phyloP scores from a whole-genome alignment of 768 basidiomycete species.

The Amylocystis lapponica region DNA sequence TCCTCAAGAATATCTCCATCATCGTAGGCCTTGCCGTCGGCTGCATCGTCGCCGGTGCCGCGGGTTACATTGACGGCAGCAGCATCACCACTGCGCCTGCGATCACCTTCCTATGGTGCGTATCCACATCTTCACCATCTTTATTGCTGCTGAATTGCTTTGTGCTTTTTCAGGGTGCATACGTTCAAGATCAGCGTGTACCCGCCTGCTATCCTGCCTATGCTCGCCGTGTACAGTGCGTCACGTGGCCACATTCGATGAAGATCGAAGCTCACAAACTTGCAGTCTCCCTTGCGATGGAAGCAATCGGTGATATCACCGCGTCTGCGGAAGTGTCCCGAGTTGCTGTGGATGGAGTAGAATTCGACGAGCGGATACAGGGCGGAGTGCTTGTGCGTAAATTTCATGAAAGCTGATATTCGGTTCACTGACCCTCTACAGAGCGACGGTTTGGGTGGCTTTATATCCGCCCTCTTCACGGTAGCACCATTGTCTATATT shows the following conservation, averaged over 20 bases:
- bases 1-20: constrained; percentile 75
- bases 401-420: not conserved
- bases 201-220: constrained; percentile 58
- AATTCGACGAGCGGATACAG: constrained; percentile 80
- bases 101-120: constrained; percentile 77
- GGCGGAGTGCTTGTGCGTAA: constrained; percentile 64
- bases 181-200: constrained; percentile 75
- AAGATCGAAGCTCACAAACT: not conserved
- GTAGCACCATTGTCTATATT: constrained; percentile 77
- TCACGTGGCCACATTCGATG: not conserved
- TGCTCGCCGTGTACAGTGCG: constrained; percentile 56
- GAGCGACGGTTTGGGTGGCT: constrained; percentile 79
- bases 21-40: constrained; percentile 73
- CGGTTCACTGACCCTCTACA: constrained; percentile 12
- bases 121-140: no score
- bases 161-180: constrained; percentile 49
- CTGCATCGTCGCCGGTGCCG: constrained; percentile 74
- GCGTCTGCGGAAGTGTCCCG: constrained; percentile 80
- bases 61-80: constrained; percentile 69
- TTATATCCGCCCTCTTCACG: constrained; percentile 75
- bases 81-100: constrained; percentile 63
- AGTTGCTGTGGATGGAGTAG: constrained; percentile 62
- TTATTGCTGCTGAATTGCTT: no score
- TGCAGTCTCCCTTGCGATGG: constrained; percentile 71
- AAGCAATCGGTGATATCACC: constrained; percentile 82